phyloP scores from a whole-genome alignment of 108 stramenopile genomes.

The Nitzschia palea region DNA sequence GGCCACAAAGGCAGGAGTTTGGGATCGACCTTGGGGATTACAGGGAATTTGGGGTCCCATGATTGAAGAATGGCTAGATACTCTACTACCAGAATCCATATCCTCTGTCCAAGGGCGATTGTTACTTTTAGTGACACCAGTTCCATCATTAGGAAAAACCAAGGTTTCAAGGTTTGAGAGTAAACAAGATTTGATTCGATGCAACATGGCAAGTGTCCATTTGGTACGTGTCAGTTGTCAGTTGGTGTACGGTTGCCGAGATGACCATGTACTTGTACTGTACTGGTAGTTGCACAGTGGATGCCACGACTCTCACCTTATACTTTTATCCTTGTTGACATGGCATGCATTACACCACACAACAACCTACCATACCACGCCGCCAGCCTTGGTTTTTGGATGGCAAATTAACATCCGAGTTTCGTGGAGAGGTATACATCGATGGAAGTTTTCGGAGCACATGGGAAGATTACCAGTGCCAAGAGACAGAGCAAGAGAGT shows the following conservation, averaged over 20 bases:
- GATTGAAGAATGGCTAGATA: conserved; percentile 83
- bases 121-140: conserved; percentile 61
- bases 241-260: too few species aligned
- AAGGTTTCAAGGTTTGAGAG: conserved; percentile 60
- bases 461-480: conserved; percentile 46
- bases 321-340: too few species aligned
- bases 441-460: conserved; percentile 79
- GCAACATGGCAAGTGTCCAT: conserved; percentile 92
- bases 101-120: conserved; percentile 32
- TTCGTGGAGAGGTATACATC: conserved; percentile 58
- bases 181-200: conserved; percentile 73
- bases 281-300: too few species aligned
- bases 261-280: neutral
- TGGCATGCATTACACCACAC: too few species aligned
- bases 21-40: conserved; percentile 77
- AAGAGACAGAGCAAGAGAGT: neutral
- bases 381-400: conserved; percentile 83
- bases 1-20: conserved; percentile 73
- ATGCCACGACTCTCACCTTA: too few species aligned
- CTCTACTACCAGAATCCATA: conserved; percentile 54
- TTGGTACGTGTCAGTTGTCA: conserved; percentile 51
- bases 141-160: conserved; percentile 64
- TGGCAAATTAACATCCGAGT: conserved; percentile 60
- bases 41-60: conserved; percentile 89
- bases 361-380: neutral